These are phyloP conservation scores for Auricularia sp. DNA, from an alignment of 768 basidiomycete species.

Conservation along the genomic window DNA sequence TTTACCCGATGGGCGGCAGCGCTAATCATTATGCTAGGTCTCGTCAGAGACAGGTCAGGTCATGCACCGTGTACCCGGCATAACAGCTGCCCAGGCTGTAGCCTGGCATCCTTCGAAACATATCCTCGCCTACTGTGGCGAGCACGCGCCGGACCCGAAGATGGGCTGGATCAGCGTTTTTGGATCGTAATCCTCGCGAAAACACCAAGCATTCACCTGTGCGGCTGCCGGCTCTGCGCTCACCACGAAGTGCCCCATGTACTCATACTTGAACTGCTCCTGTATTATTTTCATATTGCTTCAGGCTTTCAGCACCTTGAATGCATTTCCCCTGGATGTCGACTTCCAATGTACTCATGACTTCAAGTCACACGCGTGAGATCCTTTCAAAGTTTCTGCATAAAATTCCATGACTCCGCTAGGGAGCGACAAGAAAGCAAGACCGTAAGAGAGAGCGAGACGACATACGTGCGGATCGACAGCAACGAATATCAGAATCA, in stretches of 20 bases:
- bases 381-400: no score
- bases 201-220: no score
- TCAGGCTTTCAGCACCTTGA: no score
- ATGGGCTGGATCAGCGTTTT: slow-evolving; percentile 65
- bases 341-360: no score
- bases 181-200: slow-evolving; percentile 32
- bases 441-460: slow-evolving; percentile 9
- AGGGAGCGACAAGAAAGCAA: slow-evolving; percentile 1
- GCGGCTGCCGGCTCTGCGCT: no score
- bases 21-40: slow-evolving; percentile 35
- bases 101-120: slow-evolving; percentile 77
- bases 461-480: neutral
- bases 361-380: no score
- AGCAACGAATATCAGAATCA: neutral
- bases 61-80: slow-evolving; percentile 63
- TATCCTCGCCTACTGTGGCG: slow-evolving; percentile 65
- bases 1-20: no score
- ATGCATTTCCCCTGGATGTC: no score
- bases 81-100: slow-evolving; percentile 65
- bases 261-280: no score
- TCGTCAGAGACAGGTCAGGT: slow-evolving; percentile 68
- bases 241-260: no score
- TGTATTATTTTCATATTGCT: no score
- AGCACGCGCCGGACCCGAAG: slow-evolving; percentile 27
- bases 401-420: neutral